Conservation (phyloP, 495 filamentous ascomycete species). For the Pyrenula aspistea region DNA sequence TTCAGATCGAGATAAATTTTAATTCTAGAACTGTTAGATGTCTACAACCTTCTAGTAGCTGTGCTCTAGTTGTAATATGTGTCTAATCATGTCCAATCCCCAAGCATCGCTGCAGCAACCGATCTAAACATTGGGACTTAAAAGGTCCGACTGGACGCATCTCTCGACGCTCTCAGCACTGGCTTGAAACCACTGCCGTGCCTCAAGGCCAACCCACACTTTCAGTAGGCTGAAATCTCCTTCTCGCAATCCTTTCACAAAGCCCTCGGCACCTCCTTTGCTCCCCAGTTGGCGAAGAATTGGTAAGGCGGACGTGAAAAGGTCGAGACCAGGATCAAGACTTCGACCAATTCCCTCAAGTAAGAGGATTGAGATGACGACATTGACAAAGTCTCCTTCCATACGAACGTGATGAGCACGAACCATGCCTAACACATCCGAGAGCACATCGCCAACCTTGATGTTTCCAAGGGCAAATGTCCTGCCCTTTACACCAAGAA, state of each 20-base stretch:
- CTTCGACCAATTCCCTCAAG: slow-evolving; percentile 88
- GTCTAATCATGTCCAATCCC: too few species aligned
- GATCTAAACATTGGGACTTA: slow-evolving; percentile 72
- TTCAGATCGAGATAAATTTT: too few species aligned
- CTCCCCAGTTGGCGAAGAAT: slow-evolving; percentile 83
- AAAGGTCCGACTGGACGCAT: slow-evolving; percentile 72
- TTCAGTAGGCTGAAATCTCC: slow-evolving; percentile 87
- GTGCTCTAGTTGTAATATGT: too few species aligned
- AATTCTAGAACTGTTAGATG: too few species aligned
- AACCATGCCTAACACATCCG: slow-evolving; percentile 86
- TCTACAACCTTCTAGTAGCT: too few species aligned
- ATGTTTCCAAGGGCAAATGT: slow-evolving; percentile 92
- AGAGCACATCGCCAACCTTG: slow-evolving; percentile 90
- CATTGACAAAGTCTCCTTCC: slow-evolving; percentile 97
- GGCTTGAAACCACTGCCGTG: slow-evolving; percentile 74
- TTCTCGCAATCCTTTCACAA: slow-evolving; percentile 20
- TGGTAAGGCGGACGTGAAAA: slow-evolving; percentile 82
- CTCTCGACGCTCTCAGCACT: slow-evolving; percentile 78
- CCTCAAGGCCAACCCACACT: slow-evolving; percentile 87
- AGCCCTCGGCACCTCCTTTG: slow-evolving; percentile 47
- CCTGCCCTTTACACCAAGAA: slow-evolving; percentile 74
- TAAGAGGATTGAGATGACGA: slow-evolving; percentile 87
- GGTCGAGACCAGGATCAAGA: slow-evolving; percentile 75
- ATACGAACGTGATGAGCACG: slow-evolving; percentile 85
- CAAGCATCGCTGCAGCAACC: too few species aligned